Base-by-base conservation (phyloP, 306 rosid genomes). In the Purshia tridentata region DNA sequence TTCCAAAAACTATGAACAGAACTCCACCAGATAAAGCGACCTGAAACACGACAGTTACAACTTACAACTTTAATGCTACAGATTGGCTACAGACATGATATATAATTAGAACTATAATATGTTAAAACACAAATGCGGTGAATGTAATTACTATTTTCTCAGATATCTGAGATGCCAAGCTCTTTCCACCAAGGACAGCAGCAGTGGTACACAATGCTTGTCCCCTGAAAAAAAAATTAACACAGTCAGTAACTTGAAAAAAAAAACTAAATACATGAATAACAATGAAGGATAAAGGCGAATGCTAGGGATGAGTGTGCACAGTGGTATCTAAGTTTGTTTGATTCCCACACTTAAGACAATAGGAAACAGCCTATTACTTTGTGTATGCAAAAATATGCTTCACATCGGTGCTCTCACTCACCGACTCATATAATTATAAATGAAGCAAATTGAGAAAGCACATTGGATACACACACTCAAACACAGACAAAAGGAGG, bases 131-230 rank as follows among this genome's bases (percentile, higher is more conserved):
- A 20, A 23, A 72, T 23, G 23, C 7, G 62, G 73, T 50, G 50
- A 13, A 12, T 6, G 16, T 41, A 19, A 59, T 82, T 91, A 93
- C 97, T 45, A 90, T 74, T 89, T 87, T 91, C 73, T 93, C 98
- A 63, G 98, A 93, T 73, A 93, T 93, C 74, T 84, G 97, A 65
- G 98, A 90, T 50, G 98, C 98, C 88, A 93, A 85, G 85, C 92
- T 89, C 89, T 90, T 91, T 71, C 98, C 98, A 59, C 97, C 97
- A 70, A 93, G 29, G 67, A 91, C 97, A 67, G 97, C 93, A 73
- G 97, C 98, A 69, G 84, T 40, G 51, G 98, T 93, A 82, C 98
- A 93, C 76, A 93, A 77, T 7, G 98, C 91, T 57, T 93, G 97
- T 40, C 93, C 98, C 76, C 97, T 93, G 83, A 72, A 66, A 77